These are phyloP conservation scores for Carex myosuroides DNA, from an alignment of 176 grass and related monocot genomes.

Conservation along the genomic window DNA sequence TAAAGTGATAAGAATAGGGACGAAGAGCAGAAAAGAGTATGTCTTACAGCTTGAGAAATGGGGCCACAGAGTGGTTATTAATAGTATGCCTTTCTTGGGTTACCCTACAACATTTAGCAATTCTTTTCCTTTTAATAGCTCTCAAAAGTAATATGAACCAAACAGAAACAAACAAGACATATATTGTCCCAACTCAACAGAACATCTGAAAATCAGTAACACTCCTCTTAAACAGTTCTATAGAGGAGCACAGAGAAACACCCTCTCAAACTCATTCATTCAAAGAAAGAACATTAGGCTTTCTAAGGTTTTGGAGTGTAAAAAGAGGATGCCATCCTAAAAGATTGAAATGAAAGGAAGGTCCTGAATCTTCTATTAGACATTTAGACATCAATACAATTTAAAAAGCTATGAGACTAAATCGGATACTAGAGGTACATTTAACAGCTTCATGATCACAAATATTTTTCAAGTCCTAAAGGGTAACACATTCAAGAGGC, in stretches of 20 bases:
- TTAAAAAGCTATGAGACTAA: neutral
- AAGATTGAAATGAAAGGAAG: neutral
- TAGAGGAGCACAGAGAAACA: neutral
- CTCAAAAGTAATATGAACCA: neutral
- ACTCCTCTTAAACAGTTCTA: neutral
- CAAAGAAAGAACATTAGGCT: neutral
- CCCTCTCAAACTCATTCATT: neutral
- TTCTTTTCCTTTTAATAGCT: neutral
- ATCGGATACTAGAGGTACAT: neutral
- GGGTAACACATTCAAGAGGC: neutral
- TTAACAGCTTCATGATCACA: neutral
- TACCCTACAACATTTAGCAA: constrained; percentile 46
- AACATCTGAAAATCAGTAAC: neutral
- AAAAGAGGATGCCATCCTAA: neutral
- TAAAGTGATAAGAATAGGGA: neutral
- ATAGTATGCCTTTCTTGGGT: constrained; percentile 85
- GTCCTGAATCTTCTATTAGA: neutral
- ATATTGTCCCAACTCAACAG: neutral
- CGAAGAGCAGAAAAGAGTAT: neutral
- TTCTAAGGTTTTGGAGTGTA: neutral
- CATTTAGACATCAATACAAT: neutral
- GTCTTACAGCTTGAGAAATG: neutral
- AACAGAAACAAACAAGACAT: neutral
- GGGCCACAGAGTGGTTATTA: constrained; percentile 15
- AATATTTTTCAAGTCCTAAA: neutral